Percentiles rank a stretch among this genome's conserved stretches.
Evolutionary conservation across 208 protist species (phyloP).

Genomic region (Leishmania arabica): DNA sequence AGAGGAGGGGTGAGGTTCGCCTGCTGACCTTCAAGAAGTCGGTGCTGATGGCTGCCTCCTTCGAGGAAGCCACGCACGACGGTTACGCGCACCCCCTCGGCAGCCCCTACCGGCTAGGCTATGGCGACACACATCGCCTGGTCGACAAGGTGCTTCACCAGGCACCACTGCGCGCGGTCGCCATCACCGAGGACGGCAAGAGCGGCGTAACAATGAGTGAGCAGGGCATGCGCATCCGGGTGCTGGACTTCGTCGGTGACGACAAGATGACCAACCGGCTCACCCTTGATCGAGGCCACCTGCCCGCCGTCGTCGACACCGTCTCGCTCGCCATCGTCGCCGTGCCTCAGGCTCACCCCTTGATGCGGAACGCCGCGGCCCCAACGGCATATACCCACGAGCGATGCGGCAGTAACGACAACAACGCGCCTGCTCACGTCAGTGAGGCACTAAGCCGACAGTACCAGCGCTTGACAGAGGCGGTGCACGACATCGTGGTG

Average conservation of each 20-base stretch:
- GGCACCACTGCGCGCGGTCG: conserved; percentile 52
- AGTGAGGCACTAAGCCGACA: conserved; percentile 13
- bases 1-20: conserved; percentile 44
- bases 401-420: conserved; percentile 18
- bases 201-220: conserved; percentile 66
- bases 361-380: not conserved
- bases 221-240: conserved; percentile 51
- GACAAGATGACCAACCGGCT: conserved; percentile 31
- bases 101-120: not conserved
- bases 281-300: conserved; percentile 43
- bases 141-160: conserved; percentile 35
- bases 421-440: conserved; percentile 1
- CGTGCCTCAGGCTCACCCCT: conserved; percentile 15
- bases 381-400: conserved; percentile 3
- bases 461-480: conserved; percentile 29
- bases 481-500: conserved; percentile 38
- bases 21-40: conserved; percentile 41
- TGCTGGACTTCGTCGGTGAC: conserved; percentile 53
- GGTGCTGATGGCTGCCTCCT: conserved; percentile 14
- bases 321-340: conserved; percentile 38
- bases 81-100: not conserved
- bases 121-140: conserved; percentile 22
- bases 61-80: not conserved
- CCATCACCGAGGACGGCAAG: conserved; percentile 57
- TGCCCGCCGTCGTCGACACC: conserved; percentile 32